phyloP scores from a whole-genome alignment of 306 rosid species.

The Gleditsia sinensis region DNA sequence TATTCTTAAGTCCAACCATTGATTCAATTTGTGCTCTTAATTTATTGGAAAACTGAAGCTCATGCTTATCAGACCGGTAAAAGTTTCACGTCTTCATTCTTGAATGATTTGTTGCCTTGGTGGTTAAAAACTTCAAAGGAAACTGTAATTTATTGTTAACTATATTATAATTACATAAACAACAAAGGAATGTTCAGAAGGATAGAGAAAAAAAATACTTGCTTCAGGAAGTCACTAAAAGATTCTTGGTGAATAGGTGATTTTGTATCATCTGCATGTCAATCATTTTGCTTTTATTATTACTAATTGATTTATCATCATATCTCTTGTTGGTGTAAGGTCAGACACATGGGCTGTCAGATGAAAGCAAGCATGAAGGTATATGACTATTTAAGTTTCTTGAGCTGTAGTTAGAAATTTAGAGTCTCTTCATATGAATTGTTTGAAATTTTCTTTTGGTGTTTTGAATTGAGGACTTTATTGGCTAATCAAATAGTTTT shows the following conservation, averaged over 20 bases:
- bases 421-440: neutral
- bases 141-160: neutral
- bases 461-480: neutral
- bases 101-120: neutral
- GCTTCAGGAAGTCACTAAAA: neutral
- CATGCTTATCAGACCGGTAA: neutral
- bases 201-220: neutral
- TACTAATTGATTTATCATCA: constrained; percentile 24
- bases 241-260: neutral
- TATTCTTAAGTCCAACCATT: neutral
- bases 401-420: neutral
- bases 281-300: neutral
- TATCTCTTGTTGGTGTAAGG: constrained; percentile 38
- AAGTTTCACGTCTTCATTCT: constrained; percentile 15
- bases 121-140: neutral
- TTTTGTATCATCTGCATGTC: neutral
- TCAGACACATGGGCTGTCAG: constrained; percentile 50
- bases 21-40: neutral
- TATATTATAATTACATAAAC: neutral
- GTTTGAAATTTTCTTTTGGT: neutral
- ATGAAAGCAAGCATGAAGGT: constrained; percentile 52
- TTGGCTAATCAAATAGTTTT: neutral
- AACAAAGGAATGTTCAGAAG: neutral
- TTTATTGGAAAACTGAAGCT: neutral
- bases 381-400: constrained; percentile 22